These are phyloP conservation scores for Thalia dealbata DNA, from an alignment of 176 grass and related monocot genomes.

Conservation along the genomic window DNA sequence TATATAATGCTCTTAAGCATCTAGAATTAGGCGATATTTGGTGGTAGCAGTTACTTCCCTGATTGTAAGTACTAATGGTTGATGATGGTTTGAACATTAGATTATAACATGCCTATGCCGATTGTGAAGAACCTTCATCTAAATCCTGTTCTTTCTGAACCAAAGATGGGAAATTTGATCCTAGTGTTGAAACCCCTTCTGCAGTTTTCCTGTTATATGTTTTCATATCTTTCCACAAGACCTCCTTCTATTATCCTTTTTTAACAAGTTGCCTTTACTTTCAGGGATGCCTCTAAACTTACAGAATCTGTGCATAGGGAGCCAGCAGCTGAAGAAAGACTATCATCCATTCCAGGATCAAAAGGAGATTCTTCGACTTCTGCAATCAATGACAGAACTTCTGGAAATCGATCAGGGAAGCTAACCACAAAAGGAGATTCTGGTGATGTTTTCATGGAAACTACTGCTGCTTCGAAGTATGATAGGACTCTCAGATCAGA, in stretches of 20 bases:
- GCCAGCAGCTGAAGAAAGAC: constrained; percentile 1
- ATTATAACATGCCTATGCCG: not conserved
- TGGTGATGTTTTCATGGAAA: constrained; percentile 11
- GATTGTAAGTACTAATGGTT: not conserved
- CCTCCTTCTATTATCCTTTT: not conserved
- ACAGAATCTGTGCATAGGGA: constrained; percentile 26
- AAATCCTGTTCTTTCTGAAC: not conserved
- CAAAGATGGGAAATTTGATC: not conserved
- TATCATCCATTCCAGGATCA: not conserved
- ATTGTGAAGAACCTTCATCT: too few species aligned
- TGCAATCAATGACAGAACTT: constrained; percentile 12
- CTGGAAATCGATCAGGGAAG: constrained; percentile 16
- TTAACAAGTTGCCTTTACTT: constrained; percentile 4
- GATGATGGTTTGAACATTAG: not conserved
- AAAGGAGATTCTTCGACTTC: constrained; percentile 18
- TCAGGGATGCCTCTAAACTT: constrained; percentile 26
- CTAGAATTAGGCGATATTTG: not conserved
- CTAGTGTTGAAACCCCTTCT: too few species aligned
- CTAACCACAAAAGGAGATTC: not conserved
- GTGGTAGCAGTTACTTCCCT: not conserved
- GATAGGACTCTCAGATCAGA: constrained; percentile 28
- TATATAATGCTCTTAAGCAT: not conserved
- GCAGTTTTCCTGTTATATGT: not conserved
- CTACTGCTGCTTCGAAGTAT: constrained; percentile 27
- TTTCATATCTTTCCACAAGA: not conserved